Conservation (phyloP, 1,284 basidiomycete species). For the Leccinum insolens region DNA sequence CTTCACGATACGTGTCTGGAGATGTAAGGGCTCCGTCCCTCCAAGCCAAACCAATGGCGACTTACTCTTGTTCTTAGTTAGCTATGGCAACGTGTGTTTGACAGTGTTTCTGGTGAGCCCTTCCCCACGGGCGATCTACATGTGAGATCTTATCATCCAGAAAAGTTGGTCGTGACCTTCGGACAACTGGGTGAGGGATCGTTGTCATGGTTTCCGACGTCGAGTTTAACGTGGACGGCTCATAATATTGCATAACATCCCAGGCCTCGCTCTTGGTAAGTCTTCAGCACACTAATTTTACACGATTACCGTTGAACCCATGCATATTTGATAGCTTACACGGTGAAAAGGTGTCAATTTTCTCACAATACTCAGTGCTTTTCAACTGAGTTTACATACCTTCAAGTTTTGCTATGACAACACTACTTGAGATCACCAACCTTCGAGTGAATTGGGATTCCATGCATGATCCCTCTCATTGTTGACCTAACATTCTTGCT, state of each 20-base stretch:
- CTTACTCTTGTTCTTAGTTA: slow-evolving; percentile 46
- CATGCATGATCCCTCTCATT: not conserved
- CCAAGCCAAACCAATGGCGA: not conserved
- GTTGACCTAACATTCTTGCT: not conserved
- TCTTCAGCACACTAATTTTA: not conserved
- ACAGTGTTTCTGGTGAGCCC: slow-evolving; percentile 57
- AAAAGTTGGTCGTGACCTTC: slow-evolving; percentile 47
- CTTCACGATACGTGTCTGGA: slow-evolving; percentile 68
- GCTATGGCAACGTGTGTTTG: slow-evolving; percentile 55
- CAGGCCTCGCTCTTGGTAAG: slow-evolving; percentile 27
- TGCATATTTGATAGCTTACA: slow-evolving; percentile 37
- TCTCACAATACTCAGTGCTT: slow-evolving; percentile 10
- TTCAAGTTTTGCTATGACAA: slow-evolving; percentile 18
- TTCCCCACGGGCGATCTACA: not conserved
- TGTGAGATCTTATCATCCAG: slow-evolving; percentile 5
- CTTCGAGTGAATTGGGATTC: slow-evolving; percentile 22
- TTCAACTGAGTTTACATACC: slow-evolving; percentile 25
- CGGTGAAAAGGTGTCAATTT: slow-evolving; percentile 46
- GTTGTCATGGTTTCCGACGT: slow-evolving; percentile 1
- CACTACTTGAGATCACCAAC: slow-evolving; percentile 11
- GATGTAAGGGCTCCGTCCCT: slow-evolving; percentile 49
- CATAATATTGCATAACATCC: not conserved
- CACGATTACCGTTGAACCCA: not conserved
- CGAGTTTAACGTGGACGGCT: slow-evolving; percentile 4
- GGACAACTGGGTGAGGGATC: slow-evolving; percentile 48